phyloP scores from a whole-genome alignment of 192 early-diverging fungal genomes.

The Lobulomyces angularis region DNA sequence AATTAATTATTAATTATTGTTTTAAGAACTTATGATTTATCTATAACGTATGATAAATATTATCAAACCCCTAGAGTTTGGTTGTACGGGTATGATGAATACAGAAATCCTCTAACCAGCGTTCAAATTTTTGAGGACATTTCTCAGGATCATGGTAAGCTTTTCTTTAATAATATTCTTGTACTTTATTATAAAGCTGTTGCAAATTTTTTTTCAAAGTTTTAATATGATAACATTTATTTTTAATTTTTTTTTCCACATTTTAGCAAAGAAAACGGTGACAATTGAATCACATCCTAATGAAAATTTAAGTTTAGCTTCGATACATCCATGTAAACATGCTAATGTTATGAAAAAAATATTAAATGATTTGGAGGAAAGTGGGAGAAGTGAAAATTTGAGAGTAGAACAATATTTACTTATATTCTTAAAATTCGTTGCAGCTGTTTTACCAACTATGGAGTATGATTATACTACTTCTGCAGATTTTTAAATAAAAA shows the following conservation, averaged over 20 bases:
- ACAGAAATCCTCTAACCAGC: slow-evolving; percentile 68
- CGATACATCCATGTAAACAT: slow-evolving; percentile 97
- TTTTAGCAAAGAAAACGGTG: slow-evolving; percentile 96
- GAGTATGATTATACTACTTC: slow-evolving; percentile 96
- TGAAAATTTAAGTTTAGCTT: slow-evolving; percentile 69
- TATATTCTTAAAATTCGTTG: slow-evolving; percentile 97
- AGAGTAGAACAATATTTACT: slow-evolving; percentile 92
- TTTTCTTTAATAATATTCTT: no score
- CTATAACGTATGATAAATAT: slow-evolving; percentile 99
- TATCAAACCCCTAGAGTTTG: slow-evolving; percentile 97
- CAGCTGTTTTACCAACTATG: slow-evolving; percentile 88
- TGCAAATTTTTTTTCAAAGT: no score
- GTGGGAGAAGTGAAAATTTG: slow-evolving; percentile 54
- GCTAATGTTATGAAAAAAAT: slow-evolving; percentile 96
- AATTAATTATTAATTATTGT: not conserved
- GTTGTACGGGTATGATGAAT: slow-evolving; percentile 93
- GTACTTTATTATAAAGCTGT: no score
- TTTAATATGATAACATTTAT: no score
- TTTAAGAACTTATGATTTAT: slow-evolving; percentile 89
- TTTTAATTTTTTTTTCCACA: no score
- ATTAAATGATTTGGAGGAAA: slow-evolving; percentile 65
- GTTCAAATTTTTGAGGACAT: slow-evolving; percentile 96
- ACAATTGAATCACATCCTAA: slow-evolving; percentile 97
- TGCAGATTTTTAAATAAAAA: slow-evolving; percentile 33
- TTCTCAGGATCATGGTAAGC: slow-evolving; percentile 95